Conservation (phyloP, 225 moss, liverwort and hornwort species). For the Rhytidiadelphus loreus region DNA sequence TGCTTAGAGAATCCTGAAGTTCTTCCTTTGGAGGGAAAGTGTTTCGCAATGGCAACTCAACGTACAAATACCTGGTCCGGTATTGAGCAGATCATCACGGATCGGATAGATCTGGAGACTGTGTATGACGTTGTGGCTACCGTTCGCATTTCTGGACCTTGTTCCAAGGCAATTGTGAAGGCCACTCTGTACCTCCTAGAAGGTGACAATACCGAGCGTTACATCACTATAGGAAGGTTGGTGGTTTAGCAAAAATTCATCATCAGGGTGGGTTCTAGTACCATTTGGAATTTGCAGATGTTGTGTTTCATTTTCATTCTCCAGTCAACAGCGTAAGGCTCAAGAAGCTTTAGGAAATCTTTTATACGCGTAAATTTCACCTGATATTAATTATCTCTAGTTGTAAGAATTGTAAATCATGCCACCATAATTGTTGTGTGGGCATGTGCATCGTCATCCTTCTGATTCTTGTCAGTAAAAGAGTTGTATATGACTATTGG, state of each 20-base stretch:
- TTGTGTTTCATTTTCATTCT: background rate
- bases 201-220: constrained; percentile 48
- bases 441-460: background rate
- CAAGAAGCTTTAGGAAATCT: background rate
- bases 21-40: constrained; percentile 47
- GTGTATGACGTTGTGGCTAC: constrained; percentile 44
- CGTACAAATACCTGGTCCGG: constrained; percentile 67
- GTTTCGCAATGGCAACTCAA: constrained; percentile 62
- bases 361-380: background rate
- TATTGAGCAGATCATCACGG: constrained; percentile 74
- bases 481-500: background rate
- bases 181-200: constrained; percentile 63
- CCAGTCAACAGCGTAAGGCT: background rate
- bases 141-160: constrained; percentile 53
- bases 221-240: constrained; percentile 78
- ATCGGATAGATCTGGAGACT: constrained; percentile 56
- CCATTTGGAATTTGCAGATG: background rate
- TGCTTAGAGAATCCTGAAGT: constrained; percentile 42
- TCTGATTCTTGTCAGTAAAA: background rate
- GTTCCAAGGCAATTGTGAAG: constrained; percentile 39
- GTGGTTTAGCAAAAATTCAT: background rate
- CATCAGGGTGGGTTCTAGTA: background rate
- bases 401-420: background rate
- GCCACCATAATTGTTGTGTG: background rate
- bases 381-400: background rate